Evolutionary conservation across 2,329 filamentous ascomycete species (phyloP).

Genomic region (Pezizomycotina sp.): DNA sequence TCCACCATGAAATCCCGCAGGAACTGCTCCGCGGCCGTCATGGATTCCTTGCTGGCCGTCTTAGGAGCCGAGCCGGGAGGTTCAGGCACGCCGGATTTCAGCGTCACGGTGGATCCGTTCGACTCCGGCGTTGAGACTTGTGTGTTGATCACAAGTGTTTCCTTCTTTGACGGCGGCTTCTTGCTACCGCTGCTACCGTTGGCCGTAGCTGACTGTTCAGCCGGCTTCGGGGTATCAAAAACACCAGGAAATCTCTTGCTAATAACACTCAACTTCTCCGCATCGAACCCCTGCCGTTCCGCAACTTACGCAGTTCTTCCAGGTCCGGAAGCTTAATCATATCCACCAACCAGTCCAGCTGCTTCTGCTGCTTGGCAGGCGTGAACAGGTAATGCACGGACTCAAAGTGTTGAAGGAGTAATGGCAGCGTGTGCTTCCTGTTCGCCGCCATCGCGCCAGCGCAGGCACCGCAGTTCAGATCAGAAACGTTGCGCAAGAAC

Average conservation of each 20-base stretch:
- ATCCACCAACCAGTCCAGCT: slow-evolving; percentile 41
- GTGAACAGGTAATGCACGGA: slow-evolving; percentile 26
- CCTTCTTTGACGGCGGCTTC: slow-evolving; percentile 1
- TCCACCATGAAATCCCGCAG: no score
- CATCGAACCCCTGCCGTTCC: slow-evolving; percentile 40
- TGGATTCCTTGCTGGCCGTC: slow-evolving; percentile 14
- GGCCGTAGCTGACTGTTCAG: slow-evolving; percentile 6
- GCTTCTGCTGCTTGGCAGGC: slow-evolving; percentile 23
- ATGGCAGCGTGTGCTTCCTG: slow-evolving; percentile 21
- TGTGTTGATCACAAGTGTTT: background rate
- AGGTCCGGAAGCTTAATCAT: slow-evolving; percentile 45
- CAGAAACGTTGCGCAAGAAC: slow-evolving; percentile 14
- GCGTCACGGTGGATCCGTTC: background rate
- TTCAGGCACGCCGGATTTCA: slow-evolving; percentile 5
- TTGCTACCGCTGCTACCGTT: slow-evolving; percentile 21
- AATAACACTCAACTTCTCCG: slow-evolving; percentile 38
- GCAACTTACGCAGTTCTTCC: slow-evolving; percentile 34
- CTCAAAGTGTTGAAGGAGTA: slow-evolving; percentile 25
- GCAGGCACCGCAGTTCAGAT: slow-evolving; percentile 15
- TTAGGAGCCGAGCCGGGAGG: slow-evolving; percentile 4
- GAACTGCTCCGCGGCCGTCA: slow-evolving; percentile 18
- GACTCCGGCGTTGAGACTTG: background rate
- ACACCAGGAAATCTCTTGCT: slow-evolving; percentile 36
- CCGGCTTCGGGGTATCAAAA: slow-evolving; percentile 22
- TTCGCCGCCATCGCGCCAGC: slow-evolving; percentile 12